Conservation (phyloP, 305 asterid genomes). For the Coffea humblotiana region DNA sequence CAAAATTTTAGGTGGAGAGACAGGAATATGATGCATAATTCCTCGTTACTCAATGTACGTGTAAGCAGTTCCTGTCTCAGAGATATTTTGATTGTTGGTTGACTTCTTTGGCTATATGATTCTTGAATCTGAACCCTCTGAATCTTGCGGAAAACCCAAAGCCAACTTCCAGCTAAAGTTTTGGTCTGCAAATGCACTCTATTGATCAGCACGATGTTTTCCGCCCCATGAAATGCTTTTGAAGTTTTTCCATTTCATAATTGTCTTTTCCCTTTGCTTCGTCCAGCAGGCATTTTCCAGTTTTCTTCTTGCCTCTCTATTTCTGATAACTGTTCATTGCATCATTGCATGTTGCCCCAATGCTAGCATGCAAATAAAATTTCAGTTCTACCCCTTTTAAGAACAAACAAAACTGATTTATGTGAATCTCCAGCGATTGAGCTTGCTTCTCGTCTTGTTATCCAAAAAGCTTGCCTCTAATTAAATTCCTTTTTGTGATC, state of each 20-base stretch:
- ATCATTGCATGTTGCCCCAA: no score
- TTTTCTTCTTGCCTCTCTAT: background rate
- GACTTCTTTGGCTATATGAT: background rate
- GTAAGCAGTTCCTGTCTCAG: background rate
- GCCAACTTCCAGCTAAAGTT: constrained; percentile 1
- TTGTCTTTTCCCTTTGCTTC: constrained; percentile 6
- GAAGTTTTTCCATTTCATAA: background rate
- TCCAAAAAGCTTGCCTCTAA: no score
- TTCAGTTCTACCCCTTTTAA: background rate
- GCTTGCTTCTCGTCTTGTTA: no score
- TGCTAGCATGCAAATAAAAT: background rate
- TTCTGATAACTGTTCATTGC: no score
- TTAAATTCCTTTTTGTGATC: no score
- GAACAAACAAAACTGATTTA: no score
- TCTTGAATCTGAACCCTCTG: background rate
- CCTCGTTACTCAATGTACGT: background rate
- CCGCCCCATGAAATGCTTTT: background rate
- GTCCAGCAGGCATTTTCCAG: background rate
- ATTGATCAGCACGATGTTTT: background rate
- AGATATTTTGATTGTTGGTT: background rate
- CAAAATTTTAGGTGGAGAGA: background rate
- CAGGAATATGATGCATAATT: no score
- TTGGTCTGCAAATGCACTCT: constrained; percentile 10
- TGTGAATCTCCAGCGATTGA: no score
- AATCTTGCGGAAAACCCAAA: background rate